Evolutionary conservation across 257 asterid genomes (phyloP).

Genomic region (Lithospermum erythrorhizon): DNA sequence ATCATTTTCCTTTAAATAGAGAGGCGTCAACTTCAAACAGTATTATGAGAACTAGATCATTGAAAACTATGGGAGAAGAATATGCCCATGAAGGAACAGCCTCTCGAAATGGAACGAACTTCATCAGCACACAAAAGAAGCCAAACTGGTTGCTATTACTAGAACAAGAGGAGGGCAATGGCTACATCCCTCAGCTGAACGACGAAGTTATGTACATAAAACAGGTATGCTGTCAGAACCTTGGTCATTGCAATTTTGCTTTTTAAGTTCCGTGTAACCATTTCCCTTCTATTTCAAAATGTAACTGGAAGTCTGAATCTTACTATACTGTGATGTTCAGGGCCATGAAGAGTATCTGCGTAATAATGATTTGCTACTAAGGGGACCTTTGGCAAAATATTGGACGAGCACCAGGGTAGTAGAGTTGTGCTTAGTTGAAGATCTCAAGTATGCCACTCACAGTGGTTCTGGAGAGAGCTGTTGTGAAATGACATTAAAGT

Average conservation of each 20-base stretch:
- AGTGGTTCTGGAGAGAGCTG: conserved; percentile 94
- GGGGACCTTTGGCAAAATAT: conserved; percentile 43
- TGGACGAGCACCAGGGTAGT: conserved; percentile 44
- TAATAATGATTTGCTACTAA: conserved; percentile 13
- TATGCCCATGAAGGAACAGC: conserved; percentile 21
- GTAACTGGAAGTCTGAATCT: neutral
- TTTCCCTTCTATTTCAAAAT: neutral
- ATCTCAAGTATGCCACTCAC: conserved; percentile 43
- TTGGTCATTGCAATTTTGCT: neutral
- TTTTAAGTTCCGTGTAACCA: neutral
- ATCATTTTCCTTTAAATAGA: conserved; percentile 28
- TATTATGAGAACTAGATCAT: conserved; percentile 31
- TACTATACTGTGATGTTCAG: conserved; percentile 25
- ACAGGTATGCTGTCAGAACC: conserved; percentile 42
- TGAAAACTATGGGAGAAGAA: conserved; percentile 36
- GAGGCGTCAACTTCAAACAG: conserved; percentile 21
- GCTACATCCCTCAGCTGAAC: conserved; percentile 94
- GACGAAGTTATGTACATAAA: conserved; percentile 77
- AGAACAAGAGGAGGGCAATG: conserved; percentile 78
- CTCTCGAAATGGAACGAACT: conserved; percentile 24
- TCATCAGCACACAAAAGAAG: conserved; percentile 22
- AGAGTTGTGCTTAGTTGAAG: conserved; percentile 65
- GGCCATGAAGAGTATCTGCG: conserved; percentile 67
- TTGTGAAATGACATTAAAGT: conserved; percentile 57
- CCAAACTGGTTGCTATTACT: conserved; percentile 66